Evolutionary conservation across 805 yeast species (phyloP).

Genomic region (Kuraishia hungarica): DNA sequence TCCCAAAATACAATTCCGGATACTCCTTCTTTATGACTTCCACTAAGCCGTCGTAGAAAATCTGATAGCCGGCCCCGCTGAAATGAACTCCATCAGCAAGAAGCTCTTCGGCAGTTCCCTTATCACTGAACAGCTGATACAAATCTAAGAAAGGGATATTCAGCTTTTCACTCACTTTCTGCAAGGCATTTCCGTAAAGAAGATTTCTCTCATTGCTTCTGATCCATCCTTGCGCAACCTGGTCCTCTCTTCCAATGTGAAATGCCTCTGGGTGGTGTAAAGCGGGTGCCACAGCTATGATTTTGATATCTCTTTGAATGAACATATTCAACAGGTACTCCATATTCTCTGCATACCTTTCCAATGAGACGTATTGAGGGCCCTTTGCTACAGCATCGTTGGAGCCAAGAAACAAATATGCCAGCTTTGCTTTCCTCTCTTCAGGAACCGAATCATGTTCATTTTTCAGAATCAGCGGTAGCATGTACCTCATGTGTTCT

Average conservation of each 20-base stretch:
- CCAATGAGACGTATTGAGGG: slow-evolving; percentile 31
- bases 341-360: slow-evolving; percentile 37
- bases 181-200: slow-evolving; percentile 43
- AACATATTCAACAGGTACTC: slow-evolving; percentile 30
- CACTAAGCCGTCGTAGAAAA: slow-evolving; percentile 26
- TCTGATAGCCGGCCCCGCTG: slow-evolving; percentile 26
- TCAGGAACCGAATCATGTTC: slow-evolving; percentile 30
- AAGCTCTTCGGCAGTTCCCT: slow-evolving; percentile 18
- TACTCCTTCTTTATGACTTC: slow-evolving; percentile 20
- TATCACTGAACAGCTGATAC: slow-evolving; percentile 32
- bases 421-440: slow-evolving; percentile 23
- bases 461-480: slow-evolving; percentile 37
- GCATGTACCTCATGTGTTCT: slow-evolving; percentile 43
- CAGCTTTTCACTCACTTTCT: slow-evolving; percentile 32
- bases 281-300: slow-evolving; percentile 58
- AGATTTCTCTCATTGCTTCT: slow-evolving; percentile 38
- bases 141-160: slow-evolving; percentile 52
- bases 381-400: slow-evolving; percentile 55
- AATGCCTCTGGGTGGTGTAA: slow-evolving; percentile 39
- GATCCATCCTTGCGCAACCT: slow-evolving; percentile 27
- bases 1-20: slow-evolving; percentile 23
- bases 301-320: slow-evolving; percentile 32
- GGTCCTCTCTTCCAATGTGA: slow-evolving; percentile 15
- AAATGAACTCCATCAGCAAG: slow-evolving; percentile 40
- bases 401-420: slow-evolving; percentile 71